Evolutionary conservation across 1,284 basidiomycete species (phyloP).

Genomic region (Microstroma glucosiphilum): DNA sequence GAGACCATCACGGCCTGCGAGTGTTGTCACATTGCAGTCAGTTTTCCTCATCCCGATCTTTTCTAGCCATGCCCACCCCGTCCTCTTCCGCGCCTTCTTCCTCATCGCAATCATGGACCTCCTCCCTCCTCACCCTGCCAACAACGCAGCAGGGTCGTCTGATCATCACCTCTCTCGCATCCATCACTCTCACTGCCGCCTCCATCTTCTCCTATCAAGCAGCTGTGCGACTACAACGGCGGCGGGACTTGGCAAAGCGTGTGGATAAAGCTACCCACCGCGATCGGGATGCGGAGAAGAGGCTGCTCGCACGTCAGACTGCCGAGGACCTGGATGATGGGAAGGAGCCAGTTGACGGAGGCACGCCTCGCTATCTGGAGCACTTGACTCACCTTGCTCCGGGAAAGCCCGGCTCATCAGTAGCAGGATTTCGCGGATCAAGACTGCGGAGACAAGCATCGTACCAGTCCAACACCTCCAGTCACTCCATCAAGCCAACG

Average conservation of each 20-base stretch:
- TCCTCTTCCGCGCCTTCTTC: conserved; percentile 2
- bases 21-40: too few relatives aligned
- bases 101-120: background rate
- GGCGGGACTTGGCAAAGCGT: background rate
- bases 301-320: background rate
- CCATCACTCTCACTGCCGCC: conserved; percentile 1
- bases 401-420: conserved; percentile 18
- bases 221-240: background rate
- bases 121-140: background rate
- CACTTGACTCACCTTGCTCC: conserved; percentile 10
- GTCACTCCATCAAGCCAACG: background rate
- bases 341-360: conserved; percentile 22
- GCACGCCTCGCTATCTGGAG: conserved; percentile 32
- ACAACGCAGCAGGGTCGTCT: conserved; percentile 3
- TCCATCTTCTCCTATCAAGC: conserved; percentile 6
- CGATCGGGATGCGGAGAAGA: background rate
- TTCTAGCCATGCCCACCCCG: background rate
- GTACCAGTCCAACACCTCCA: background rate
- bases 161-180: background rate
- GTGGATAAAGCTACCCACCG: conserved; percentile 2
- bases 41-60: too few relatives aligned
- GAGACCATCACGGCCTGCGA: too few relatives aligned
- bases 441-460: conserved; percentile 10
- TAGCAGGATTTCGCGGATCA: conserved; percentile 13
- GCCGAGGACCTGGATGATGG: background rate